phyloP scores from a whole-genome alignment of 257 asterid genomes.

The Nicotiana tomentosiformis region DNA sequence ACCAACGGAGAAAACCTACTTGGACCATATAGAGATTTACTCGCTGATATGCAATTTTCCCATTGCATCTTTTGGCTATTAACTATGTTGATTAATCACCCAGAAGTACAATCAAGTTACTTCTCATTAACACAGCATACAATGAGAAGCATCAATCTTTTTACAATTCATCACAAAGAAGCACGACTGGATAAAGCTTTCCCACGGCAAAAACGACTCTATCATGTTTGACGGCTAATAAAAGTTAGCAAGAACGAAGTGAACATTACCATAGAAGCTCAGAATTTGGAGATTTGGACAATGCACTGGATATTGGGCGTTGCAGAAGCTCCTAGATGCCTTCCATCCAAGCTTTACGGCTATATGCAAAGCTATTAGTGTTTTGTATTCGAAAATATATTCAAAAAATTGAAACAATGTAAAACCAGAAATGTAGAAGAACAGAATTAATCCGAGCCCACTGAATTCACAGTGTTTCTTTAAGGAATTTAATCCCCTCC shows the following conservation, averaged over 20 bases:
- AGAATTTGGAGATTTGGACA: conserved; percentile 80
- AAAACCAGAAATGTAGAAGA: no score
- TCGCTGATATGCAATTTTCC: neutral
- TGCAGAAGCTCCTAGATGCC: conserved; percentile 79
- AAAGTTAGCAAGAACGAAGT: conserved; percentile 4
- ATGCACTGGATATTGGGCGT: conserved; percentile 73
- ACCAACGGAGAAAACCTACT: no score
- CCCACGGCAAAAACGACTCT: neutral
- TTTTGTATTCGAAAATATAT: no score
- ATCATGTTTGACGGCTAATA: neutral
- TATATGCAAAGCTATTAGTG: conserved; percentile 55
- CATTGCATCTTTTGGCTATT: neutral
- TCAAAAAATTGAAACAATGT: no score
- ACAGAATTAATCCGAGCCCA: no score
- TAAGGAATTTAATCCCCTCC: no score
- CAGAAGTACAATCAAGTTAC: conserved; percentile 1
- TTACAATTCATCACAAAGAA: neutral
- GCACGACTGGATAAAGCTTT: neutral
- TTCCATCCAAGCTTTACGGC: conserved; percentile 87
- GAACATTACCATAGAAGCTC: conserved; percentile 66
- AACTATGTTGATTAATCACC: neutral
- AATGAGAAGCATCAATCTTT: neutral
- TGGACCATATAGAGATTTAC: neutral
- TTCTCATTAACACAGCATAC: neutral
- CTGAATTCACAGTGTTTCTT: no score